phyloP scores from a whole-genome alignment of 805 yeast species.

The Nakazawaea wickerhamii region DNA sequence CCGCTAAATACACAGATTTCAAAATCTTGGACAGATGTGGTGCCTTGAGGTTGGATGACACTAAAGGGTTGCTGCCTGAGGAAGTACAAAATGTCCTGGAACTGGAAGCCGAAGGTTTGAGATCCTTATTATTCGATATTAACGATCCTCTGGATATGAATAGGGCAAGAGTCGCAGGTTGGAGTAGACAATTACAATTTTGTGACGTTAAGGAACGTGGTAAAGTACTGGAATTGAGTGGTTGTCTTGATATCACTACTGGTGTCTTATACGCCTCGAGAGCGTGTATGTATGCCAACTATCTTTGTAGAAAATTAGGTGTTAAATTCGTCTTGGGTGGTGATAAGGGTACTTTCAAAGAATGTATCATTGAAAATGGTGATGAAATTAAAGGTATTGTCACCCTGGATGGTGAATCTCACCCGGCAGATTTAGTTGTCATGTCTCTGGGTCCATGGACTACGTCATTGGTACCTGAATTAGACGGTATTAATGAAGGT shows the following conservation, averaged over 20 bases:
- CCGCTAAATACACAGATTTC: slow-evolving; percentile 14
- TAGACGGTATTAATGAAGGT: slow-evolving; percentile 32
- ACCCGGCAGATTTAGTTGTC: slow-evolving; percentile 18
- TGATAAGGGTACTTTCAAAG: slow-evolving; percentile 24
- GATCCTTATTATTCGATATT: slow-evolving; percentile 26
- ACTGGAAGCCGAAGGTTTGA: slow-evolving; percentile 23
- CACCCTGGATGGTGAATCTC: slow-evolving; percentile 20
- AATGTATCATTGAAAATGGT: slow-evolving; percentile 16
- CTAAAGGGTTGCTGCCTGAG: slow-evolving; percentile 19
- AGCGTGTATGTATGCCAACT: slow-evolving; percentile 26
- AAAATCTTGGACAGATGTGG: slow-evolving; percentile 25
- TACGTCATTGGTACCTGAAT: slow-evolving; percentile 15
- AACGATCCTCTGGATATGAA: slow-evolving; percentile 23
- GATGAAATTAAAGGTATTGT: slow-evolving; percentile 18
- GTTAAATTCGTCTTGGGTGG: slow-evolving; percentile 28
- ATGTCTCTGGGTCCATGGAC: slow-evolving; percentile 21
- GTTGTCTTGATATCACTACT: slow-evolving; percentile 26
- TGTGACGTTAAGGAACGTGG: slow-evolving; percentile 16
- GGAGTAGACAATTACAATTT: slow-evolving; percentile 21
- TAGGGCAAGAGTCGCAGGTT: slow-evolving; percentile 28
- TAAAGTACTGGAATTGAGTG: slow-evolving; percentile 17
- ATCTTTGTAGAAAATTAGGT: slow-evolving; percentile 24
- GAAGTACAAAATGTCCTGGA: slow-evolving; percentile 18
- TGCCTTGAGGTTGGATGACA: slow-evolving; percentile 24
- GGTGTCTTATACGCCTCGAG: slow-evolving; percentile 31